Evolutionary conservation across 139 green algal genomes (phyloP), one percentile per base, ranked within the genome.

Genomic region (Micromonas pusilla): DNA sequence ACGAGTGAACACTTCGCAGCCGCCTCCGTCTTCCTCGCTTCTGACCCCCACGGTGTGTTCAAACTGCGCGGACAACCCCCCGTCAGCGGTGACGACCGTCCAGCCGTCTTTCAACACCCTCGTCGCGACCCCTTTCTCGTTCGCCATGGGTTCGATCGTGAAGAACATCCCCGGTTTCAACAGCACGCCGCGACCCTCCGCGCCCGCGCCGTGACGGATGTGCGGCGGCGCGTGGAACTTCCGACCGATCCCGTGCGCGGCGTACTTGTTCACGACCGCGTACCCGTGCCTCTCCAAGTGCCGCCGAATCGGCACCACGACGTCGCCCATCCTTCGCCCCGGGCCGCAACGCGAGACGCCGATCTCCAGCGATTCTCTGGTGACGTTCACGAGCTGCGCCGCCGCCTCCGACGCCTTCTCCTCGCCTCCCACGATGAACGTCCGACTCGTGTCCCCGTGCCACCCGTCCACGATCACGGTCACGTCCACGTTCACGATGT

Each of bases 141-240:
- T 89, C 21, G 98, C 85, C 81, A 98, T 98, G n/a, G 95, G 95
- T 86, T 99, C 95, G 25, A 99, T 97, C 0, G 95, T 99, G 86
- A 99, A 99, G 0, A 93, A 97, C 87, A 94, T 87, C 19, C 90
- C 86, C 32, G 83, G 33, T 76, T 91, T 77, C 90, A 96, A 91
- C 21, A 82, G 60, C 16, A 57, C 9, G 0, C 30, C 33, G 28
- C 64, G 36, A 19, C 39, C 72, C 67, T 77, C 64, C n/a, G 68
- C 65, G 52, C 81, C 76, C 2, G 52, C 62, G 63, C 87, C 84
- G 85, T 98, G 95, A 6, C 90, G 71, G 26, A 99, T 87, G 31
- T 85, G 82, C 2, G 95, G 95, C 2, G 81, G 82, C 0, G 88
- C 87, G 82, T 99, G 95, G 86, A 99, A 99, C n/a, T 86, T 66